Percentiles rank a stretch among this genome's conserved stretches.
Evolutionary conservation across 225 moss, liverwort and hornwort species (phyloP).

Genomic region (Ulota crispa): DNA sequence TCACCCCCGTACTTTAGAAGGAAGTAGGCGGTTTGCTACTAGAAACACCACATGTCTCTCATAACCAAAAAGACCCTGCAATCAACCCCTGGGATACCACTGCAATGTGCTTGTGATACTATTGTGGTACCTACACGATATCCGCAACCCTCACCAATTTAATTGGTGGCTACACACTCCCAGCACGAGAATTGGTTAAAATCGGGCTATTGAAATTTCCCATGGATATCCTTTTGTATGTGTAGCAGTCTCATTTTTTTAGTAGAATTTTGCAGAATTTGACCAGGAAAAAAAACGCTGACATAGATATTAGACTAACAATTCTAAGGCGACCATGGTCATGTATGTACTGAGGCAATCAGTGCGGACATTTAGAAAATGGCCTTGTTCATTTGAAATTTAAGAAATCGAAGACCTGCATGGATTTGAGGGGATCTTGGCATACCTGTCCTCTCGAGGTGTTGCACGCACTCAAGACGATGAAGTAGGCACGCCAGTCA

Average conservation of each 20-base stretch:
- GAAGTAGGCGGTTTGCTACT: neutral
- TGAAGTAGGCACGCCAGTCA: too few relatives aligned
- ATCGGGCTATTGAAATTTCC: neutral
- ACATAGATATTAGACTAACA: too few relatives aligned
- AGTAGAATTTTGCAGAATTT: neutral
- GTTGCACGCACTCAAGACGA: too few relatives aligned
- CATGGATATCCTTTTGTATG: neutral
- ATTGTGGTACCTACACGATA: neutral
- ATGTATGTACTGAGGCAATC: too few relatives aligned
- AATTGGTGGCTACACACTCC: neutral
- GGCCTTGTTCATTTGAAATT: too few relatives aligned
- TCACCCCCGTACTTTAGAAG: neutral
- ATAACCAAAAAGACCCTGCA: neutral
- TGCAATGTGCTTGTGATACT: neutral
- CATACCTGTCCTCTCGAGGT: too few relatives aligned
- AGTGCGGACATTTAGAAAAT: too few relatives aligned
- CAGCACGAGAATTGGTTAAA: neutral
- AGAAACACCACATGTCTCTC: neutral
- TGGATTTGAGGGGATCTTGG: too few relatives aligned
- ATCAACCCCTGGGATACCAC: neutral
- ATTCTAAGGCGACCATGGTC: too few relatives aligned
- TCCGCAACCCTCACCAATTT: neutral
- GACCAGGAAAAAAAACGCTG: neutral
- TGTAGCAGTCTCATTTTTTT: neutral
- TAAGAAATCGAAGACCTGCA: too few relatives aligned